Conservation (phyloP, 352 stramenopile genomes). For the Phytophthora tubulina region DNA sequence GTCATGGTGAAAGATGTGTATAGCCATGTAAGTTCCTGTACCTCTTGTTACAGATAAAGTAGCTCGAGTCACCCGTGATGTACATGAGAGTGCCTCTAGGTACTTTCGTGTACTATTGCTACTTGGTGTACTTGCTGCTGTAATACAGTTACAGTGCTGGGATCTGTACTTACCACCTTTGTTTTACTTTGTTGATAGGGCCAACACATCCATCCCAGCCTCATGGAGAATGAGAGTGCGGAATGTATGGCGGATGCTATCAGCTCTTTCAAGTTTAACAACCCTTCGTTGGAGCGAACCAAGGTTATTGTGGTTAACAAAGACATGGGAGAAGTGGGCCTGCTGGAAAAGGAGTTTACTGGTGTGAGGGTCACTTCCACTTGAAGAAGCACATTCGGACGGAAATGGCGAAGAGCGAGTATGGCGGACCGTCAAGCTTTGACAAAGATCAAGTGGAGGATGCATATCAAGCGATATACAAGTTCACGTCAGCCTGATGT, state of each 20-base stretch:
- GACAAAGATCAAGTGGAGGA: not conserved
- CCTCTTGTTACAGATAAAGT: not conserved
- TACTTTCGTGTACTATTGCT: not conserved
- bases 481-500: constrained; percentile 6
- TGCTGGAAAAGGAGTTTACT: not conserved
- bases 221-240: not conserved
- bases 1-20: not conserved
- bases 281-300: not conserved
- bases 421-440: not conserved
- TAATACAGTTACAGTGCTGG: no score
- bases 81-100: not conserved
- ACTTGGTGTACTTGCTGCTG: no score
- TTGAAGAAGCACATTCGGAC: not conserved
- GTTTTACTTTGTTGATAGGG: not conserved
- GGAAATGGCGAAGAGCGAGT: not conserved
- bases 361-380: not conserved
- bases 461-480: constrained; percentile 3
- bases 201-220: not conserved
- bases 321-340: not conserved
- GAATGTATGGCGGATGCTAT: not conserved
- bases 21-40: not conserved
- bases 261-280: not conserved
- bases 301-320: not conserved
- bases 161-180: no score
- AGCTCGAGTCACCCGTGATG: not conserved